Base-by-base conservation (phyloP, 2,329 filamentous ascomycete genomes). In the Beauveria bassiana region DNA sequence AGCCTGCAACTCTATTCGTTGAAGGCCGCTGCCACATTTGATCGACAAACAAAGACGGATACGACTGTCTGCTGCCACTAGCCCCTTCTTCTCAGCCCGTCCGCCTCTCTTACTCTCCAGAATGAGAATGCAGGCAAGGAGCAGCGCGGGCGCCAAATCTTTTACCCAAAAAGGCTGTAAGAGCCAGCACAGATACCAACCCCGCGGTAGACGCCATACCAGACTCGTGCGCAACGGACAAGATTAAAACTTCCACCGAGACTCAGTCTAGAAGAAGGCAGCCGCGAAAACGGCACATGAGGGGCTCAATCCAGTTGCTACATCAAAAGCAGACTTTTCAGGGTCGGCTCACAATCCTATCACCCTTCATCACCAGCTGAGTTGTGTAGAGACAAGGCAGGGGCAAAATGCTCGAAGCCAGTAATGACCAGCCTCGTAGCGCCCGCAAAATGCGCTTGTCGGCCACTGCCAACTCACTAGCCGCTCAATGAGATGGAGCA, bases 401-500 rank as follows among this genome's bases (percentile, higher is more conserved):
- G 16, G 45, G 53, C 53, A 22, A 28, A 22, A 12, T 28, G 34
- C 38, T 24, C 1, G 47, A 59, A 49, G 57, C 57, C 57, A 59
- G 40, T 59, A 43, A 52, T 38, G 46, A 3, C 34, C 8, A 51
- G 57, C 40, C 47, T 59, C 18, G 47, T 52, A 52, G 57, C 57
- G 57, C 57, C 57, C 9, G 47, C 24, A 40, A 51, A 22, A 10
- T 59, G 47, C 57, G 57, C 57, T 59, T 59, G 57, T 52, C 47
- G 47, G 38, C 26, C 57, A 40, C 22, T 51, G 57, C 47, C 46
- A 52, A 24, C 57, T 58, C 43, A 57, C 54, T 51, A 59, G 57
- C 47, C 57, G 57, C 57, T 52, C 47, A 6, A 38, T 45, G 40
- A 59, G 45, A 34, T 26, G 42, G 26, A 34, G 38, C 57, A 40